Evolutionary conservation across 805 yeast genomes (phyloP), one percentile per base, ranked within the genome.

Genomic region (Tetrapisispora taiwanensis): DNA sequence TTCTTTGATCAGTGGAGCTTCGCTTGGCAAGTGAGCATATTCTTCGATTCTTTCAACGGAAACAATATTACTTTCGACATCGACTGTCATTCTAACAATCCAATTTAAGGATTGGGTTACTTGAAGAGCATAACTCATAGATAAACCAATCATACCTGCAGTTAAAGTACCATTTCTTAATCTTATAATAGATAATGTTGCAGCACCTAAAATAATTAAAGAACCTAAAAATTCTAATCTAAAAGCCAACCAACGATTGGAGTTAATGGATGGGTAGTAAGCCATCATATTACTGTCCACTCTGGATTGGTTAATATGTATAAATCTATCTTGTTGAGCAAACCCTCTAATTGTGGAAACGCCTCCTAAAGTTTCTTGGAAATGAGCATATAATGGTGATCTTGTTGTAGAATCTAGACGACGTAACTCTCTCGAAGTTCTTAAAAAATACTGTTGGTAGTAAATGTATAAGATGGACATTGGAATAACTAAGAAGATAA

Each of bases 11-110:
- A 72, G 78, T 1, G 92, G 86, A 7, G 97, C 97, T 68, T 92
- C 98, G n/a, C 88, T 71, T 32, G 68, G 68, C 48, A 92, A 69
- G n/a, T 68, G 63, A 31, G 95, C 76, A 63, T 89, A 90, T 63
- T 90, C 98, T 65, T 85, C 72, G 43, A 90, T 80, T 67, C 98
- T 80, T 69, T 90, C 98, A 37, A 94, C 96, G 17, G 95, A 84
- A 32, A 92, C 98, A 68, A 92, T 89, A 65, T 88, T 90, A 12
- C 97, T 88, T 65, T 92, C 98, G 38, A 92, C 95, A 55, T 92
- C 98, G 36, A 92, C 98, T 0, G 97, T 86, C 97, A 89, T 90
- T 68, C 99, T 77, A 27, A 92, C 97, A 65, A 92, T 87, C 97
- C 97, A 90, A 64, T 88, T 90, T 65, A 92, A 74, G 0, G 95